Conservation (phyloP, 1,139 yeast species). For the Nadsonia commutata region DNA sequence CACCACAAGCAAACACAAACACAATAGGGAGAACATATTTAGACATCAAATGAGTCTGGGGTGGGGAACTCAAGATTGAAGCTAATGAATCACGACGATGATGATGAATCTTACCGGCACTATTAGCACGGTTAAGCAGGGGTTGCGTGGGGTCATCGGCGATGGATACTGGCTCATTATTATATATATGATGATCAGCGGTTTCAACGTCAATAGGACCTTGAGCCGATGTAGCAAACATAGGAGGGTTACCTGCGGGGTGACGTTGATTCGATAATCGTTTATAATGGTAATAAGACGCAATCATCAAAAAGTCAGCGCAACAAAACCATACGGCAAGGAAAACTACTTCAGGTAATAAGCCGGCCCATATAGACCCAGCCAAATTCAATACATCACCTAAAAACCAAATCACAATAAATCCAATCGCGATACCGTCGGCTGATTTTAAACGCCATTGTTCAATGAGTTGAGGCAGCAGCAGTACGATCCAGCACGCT, state of each 20-base stretch:
- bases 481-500: slow-evolving; percentile 71
- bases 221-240: slow-evolving; percentile 5
- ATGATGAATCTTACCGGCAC: slow-evolving; percentile 6
- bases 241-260: background rate
- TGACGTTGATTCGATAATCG: slow-evolving; percentile 9
- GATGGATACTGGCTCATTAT: background rate
- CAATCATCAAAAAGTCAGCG: slow-evolving; percentile 49
- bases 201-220: slow-evolving; percentile 5
- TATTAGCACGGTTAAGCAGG: slow-evolving; percentile 10
- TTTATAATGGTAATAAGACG: slow-evolving; percentile 41
- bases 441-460: slow-evolving; percentile 70
- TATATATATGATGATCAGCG: slow-evolving; percentile 2
- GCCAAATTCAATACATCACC: slow-evolving; percentile 58
- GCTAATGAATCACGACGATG: slow-evolving; percentile 17
- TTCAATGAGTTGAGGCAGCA: slow-evolving; percentile 67
- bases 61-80: slow-evolving; percentile 12
- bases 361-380: slow-evolving; percentile 59
- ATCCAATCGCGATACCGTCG: slow-evolving; percentile 63
- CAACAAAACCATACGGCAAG: slow-evolving; percentile 65
- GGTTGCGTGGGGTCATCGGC: slow-evolving; percentile 13
- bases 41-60: slow-evolving; percentile 19
- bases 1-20: slow-evolving; percentile 57
- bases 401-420: slow-evolving; percentile 53
- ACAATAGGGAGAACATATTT: slow-evolving; percentile 45
- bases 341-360: slow-evolving; percentile 54